Conservation (phyloP, 2,329 filamentous ascomycete species). For the Ophiostoma piceae region DNA sequence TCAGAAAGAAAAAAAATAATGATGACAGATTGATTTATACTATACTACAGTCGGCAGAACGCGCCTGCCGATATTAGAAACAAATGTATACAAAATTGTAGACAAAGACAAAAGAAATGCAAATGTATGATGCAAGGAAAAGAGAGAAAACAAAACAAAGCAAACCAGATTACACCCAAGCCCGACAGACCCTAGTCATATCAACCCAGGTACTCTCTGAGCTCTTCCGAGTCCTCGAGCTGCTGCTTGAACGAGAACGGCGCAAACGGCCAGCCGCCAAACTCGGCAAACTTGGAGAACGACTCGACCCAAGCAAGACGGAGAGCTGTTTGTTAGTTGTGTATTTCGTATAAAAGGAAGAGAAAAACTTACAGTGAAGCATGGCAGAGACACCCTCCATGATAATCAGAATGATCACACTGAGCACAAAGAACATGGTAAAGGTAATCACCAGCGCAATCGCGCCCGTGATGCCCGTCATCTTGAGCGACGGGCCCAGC, state of each 20-base stretch:
- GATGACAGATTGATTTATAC: conserved; percentile 12
- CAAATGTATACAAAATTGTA: neutral
- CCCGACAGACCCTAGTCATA: neutral
- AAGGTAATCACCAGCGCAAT: conserved; percentile 79
- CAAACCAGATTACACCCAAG: neutral
- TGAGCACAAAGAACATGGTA: conserved; percentile 84
- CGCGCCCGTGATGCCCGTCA: conserved; percentile 62
- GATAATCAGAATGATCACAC: conserved; percentile 64
- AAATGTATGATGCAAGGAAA: neutral
- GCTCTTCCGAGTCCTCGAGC: conserved; percentile 72
- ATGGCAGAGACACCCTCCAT: conserved; percentile 97
- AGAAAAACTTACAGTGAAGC: conserved; percentile 55
- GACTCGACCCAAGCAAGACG: conserved; percentile 95
- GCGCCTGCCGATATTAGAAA: conserved; percentile 9
- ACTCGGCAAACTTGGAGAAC: conserved; percentile 96
- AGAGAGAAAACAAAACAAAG: neutral
- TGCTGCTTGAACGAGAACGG: conserved; percentile 83
- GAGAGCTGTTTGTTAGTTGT: conserved; percentile 39
- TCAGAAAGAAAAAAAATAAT: too few relatives aligned
- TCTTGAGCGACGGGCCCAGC: conserved; percentile 67
- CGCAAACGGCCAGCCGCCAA: conserved; percentile 78
- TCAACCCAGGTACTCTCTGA: conserved; percentile 52
- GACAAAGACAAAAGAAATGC: conserved; percentile 13
- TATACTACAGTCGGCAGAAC: conserved; percentile 21
- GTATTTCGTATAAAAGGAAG: neutral